Percentiles rank a stretch among this genome's conserved stretches.
Conservation (phyloP, 2,329 filamentous ascomycete species). For the Clonostachys solani region DNA sequence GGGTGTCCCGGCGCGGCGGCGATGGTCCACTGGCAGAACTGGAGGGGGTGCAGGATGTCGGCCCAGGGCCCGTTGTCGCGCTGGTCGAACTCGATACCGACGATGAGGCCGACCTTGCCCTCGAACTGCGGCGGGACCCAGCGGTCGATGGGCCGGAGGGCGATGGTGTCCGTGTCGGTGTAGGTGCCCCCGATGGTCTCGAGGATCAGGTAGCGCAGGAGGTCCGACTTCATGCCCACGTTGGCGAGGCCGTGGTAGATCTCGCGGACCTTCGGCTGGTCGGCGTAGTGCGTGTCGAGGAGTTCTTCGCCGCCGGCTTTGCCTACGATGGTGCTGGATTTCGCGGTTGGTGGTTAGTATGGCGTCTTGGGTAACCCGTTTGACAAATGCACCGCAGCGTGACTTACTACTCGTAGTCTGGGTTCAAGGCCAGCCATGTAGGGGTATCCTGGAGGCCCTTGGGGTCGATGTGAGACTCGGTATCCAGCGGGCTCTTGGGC, state of each 20-base stretch:
- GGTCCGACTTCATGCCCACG: slow-evolving; percentile 18
- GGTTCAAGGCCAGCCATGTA: slow-evolving; percentile 6
- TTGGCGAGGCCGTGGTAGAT: slow-evolving; percentile 13
- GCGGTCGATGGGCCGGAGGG: slow-evolving; percentile 40
- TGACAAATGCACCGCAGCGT: neutral
- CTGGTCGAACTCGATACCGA: slow-evolving; percentile 22
- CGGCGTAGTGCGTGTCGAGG: slow-evolving; percentile 4
- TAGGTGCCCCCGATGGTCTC: slow-evolving; percentile 6
- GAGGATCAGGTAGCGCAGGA: slow-evolving; percentile 17
- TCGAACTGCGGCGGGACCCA: slow-evolving; percentile 12
- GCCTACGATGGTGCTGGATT: slow-evolving; percentile 12
- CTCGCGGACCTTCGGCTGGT: slow-evolving; percentile 5
- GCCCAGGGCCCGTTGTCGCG: slow-evolving; percentile 13
- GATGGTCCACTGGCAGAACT: slow-evolving; percentile 27
- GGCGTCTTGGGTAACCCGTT: neutral
- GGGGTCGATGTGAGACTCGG: neutral
- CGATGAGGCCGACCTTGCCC: slow-evolving; percentile 11
- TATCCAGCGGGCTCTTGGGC: slow-evolving; percentile 1
- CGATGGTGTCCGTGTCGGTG: slow-evolving; percentile 52
- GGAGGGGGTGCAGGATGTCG: slow-evolving; percentile 16
- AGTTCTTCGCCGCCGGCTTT: slow-evolving; percentile 13
- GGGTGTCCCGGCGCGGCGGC: slow-evolving; percentile 20
- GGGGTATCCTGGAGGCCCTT: slow-evolving; percentile 1
- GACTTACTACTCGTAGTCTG: slow-evolving; percentile 6
- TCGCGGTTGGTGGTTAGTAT: neutral